Percentiles rank a stretch among this genome's conserved stretches.
phyloP scores from a whole-genome alignment of 768 basidiomycete genomes.

The Omphalotus guepiniiformis region DNA sequence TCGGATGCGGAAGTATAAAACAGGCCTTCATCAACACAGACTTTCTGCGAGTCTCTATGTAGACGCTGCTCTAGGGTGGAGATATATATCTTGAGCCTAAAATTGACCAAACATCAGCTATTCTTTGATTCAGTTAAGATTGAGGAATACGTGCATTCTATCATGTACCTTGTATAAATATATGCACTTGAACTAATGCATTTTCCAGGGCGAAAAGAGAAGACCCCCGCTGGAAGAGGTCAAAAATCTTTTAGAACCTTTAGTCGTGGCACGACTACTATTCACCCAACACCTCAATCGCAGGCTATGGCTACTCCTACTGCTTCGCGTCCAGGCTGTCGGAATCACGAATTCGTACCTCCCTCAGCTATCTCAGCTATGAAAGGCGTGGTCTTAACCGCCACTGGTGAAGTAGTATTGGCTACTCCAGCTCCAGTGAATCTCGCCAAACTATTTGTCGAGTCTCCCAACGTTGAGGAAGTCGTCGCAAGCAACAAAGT shows the following conservation, averaged over 20 bases:
- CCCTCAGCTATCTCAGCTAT: conserved; percentile 47
- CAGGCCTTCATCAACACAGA: too few relatives aligned
- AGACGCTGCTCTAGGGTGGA: too few relatives aligned
- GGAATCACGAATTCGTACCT: conserved; percentile 21
- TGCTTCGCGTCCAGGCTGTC: conserved; percentile 26
- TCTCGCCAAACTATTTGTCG: conserved; percentile 61
- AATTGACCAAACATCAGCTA: too few relatives aligned
- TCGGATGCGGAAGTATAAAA: too few relatives aligned
- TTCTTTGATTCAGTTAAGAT: too few relatives aligned
- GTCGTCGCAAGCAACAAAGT: too few relatives aligned
- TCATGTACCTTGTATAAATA: too few relatives aligned
- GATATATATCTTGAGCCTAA: too few relatives aligned
- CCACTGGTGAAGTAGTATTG: conserved; percentile 71
- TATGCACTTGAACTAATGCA: too few relatives aligned
- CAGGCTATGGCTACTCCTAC: conserved; percentile 48
- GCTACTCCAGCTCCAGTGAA: conserved; percentile 68
- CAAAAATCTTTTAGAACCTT: conserved; percentile 60
- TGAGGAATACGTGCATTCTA: too few relatives aligned
- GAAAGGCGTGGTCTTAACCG: conserved; percentile 76
- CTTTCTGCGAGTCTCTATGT: too few relatives aligned
- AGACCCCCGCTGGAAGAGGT: conserved; percentile 71
- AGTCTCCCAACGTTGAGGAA: conserved; percentile 67
- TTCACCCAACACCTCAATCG: conserved; percentile 20
- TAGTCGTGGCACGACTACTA: conserved; percentile 19
- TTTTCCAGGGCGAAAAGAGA: conserved; percentile 48